A percentile compares a stretch with the other conserved stretches of the same genome.
These are phyloP conservation scores for Cydonia oblonga DNA, from an alignment of 331 rosid species.

Conservation along the genomic window DNA sequence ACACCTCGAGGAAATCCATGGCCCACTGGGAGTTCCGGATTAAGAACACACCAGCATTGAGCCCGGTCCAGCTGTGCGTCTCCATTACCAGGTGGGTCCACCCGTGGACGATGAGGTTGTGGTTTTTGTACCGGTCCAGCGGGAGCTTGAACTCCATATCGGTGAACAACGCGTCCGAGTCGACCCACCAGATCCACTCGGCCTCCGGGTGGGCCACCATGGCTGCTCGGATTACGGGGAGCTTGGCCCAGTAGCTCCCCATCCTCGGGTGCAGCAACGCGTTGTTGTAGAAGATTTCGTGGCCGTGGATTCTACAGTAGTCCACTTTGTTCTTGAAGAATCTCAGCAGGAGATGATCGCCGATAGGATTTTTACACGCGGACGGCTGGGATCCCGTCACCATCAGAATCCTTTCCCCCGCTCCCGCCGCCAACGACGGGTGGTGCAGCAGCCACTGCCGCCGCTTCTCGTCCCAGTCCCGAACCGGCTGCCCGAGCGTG, in stretches of 20 bases:
- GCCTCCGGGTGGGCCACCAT: conserved; percentile 92
- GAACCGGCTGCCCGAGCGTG: conserved; percentile 37
- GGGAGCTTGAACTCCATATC: conserved; percentile 84
- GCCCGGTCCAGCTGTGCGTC: conserved; percentile 75
- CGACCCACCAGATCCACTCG: conserved; percentile 98
- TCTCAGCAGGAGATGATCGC: conserved; percentile 57
- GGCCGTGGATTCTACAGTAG: conserved; percentile 60
- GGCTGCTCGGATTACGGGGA: conserved; percentile 65
- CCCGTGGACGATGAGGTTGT: conserved; percentile 73
- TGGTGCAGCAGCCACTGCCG: conserved; percentile 44
- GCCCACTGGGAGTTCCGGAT: conserved; percentile 86
- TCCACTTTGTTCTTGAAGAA: conserved; percentile 80
- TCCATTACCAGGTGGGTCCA: conserved; percentile 56
- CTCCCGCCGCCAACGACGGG: conserved; percentile 45
- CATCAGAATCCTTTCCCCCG: conserved; percentile 18
- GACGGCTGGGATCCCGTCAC: conserved; percentile 67
- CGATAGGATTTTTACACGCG: conserved; percentile 59
- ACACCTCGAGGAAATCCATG: conserved; percentile 53
- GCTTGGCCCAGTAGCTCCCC: conserved; percentile 73
- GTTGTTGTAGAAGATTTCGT: conserved; percentile 62
- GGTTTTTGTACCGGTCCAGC: conserved; percentile 37
- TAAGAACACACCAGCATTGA: conserved; percentile 80
- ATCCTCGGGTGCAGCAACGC: conserved; percentile 55
- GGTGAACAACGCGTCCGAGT: conserved; percentile 84
- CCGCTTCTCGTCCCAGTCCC: conserved; percentile 65